Conservation (phyloP, 2,329 filamentous ascomycete genomes). For the Trichophyton benhamiae region DNA sequence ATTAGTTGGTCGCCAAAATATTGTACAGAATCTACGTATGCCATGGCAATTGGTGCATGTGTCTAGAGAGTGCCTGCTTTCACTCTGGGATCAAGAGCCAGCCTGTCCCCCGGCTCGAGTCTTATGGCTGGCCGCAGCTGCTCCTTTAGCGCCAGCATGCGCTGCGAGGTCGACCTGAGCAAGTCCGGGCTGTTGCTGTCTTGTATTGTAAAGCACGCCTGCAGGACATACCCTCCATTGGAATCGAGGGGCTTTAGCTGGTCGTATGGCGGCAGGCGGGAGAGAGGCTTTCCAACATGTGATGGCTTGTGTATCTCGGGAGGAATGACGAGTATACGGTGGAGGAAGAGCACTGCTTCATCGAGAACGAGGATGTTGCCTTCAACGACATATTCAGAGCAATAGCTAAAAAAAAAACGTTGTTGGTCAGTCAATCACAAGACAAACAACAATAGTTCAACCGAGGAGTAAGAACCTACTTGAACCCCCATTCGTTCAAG, state of each 20-base stretch:
- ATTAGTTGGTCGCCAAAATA: neutral
- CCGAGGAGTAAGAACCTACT: conserved; percentile 29
- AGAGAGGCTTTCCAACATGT: conserved; percentile 21
- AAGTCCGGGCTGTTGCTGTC: conserved; percentile 44
- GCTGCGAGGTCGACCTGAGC: conserved; percentile 42
- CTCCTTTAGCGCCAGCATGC: conserved; percentile 44
- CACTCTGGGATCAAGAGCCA: conserved; percentile 48
- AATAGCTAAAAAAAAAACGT: conserved; percentile 33
- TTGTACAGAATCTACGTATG: neutral
- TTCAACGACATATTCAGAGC: conserved; percentile 45
- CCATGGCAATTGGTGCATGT: neutral
- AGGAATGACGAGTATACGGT: conserved; percentile 41
- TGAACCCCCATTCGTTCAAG: conserved; percentile 43
- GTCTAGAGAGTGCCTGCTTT: conserved; percentile 29
- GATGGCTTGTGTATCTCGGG: conserved; percentile 21
- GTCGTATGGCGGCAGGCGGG: conserved; percentile 31
- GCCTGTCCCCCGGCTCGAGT: conserved; percentile 44
- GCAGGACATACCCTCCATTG: conserved; percentile 46
- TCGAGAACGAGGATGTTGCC: conserved; percentile 47
- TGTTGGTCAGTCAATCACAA: too few relatives aligned
- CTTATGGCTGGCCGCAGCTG: conserved; percentile 45
- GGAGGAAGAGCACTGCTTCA: conserved; percentile 45
- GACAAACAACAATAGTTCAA: neutral
- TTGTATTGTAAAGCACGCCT: conserved; percentile 45
- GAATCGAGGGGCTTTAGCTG: conserved; percentile 42